Conservation (phyloP, 257 asterid species). For the Phtheirospermum japonicum region DNA sequence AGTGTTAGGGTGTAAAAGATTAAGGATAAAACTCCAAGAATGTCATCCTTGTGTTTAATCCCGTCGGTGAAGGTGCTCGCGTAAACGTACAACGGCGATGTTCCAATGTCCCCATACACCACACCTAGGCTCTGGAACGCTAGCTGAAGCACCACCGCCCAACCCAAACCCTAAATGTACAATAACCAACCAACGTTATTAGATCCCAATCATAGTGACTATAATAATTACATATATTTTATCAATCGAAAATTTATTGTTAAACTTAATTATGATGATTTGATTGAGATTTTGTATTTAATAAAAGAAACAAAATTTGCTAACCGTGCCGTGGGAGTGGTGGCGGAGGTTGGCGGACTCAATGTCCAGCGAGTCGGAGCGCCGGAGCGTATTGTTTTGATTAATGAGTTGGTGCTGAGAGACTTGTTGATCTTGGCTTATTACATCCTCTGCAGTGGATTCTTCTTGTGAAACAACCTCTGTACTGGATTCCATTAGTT, state of each 20-base stretch:
- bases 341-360: neutral
- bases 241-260: neutral
- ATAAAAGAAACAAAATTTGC: neutral
- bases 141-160: constrained; percentile 21
- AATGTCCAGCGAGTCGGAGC: neutral
- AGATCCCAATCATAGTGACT: too few species aligned
- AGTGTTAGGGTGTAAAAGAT: constrained; percentile 63
- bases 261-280: too few species aligned
- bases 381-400: neutral
- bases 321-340: neutral
- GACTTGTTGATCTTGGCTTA: neutral
- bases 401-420: neutral
- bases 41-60: constrained; percentile 43
- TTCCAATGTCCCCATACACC: constrained; percentile 83
- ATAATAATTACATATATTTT: neutral
- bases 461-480: neutral
- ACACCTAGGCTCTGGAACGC: constrained; percentile 80
- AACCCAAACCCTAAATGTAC: neutral
- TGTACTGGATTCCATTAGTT: neutral
- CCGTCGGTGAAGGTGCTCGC: constrained; percentile 46
- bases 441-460: neutral
- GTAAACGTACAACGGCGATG: constrained; percentile 76
- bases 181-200: too few species aligned
- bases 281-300: too few species aligned
- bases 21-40: constrained; percentile 63